Conservation (phyloP, 805 yeast genomes). For the Isabelozyma heimii region DNA sequence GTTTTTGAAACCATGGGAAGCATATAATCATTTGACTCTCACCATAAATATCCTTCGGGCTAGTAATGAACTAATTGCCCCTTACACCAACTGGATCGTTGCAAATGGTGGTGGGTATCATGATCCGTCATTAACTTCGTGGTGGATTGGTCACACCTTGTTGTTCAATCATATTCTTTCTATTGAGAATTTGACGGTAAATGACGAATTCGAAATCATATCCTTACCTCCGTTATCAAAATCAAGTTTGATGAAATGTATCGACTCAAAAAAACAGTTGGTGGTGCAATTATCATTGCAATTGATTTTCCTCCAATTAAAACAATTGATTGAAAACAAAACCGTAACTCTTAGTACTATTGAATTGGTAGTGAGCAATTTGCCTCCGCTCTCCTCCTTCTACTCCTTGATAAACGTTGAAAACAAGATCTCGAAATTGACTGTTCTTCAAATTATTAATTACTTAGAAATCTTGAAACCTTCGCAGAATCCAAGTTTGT, state of each 20-base stretch:
- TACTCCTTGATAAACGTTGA: constrained; percentile 43
- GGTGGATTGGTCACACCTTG: constrained; percentile 76
- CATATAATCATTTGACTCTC: constrained; percentile 57
- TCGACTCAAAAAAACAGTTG: constrained; percentile 43
- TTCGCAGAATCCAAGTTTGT: constrained; percentile 15
- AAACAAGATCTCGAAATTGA: constrained; percentile 42
- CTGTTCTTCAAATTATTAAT: constrained; percentile 44
- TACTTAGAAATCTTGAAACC: constrained; percentile 27
- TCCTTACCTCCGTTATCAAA: constrained; percentile 65
- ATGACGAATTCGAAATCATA: constrained; percentile 1
- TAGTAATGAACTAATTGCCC: constrained; percentile 71
- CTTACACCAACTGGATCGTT: constrained; percentile 58
- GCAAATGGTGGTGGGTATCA: constrained; percentile 62
- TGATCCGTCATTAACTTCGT: constrained; percentile 76
- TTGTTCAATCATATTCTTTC: constrained; percentile 61
- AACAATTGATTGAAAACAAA: constrained; percentile 41
- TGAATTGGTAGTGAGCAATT: constrained; percentile 21
- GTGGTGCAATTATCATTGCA: constrained; percentile 66
- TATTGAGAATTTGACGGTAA: constrained; percentile 39
- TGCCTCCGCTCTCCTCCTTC: constrained; percentile 54
- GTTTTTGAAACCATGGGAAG: constrained; percentile 79
- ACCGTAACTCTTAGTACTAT: constrained; percentile 17
- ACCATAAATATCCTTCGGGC: constrained; percentile 47
- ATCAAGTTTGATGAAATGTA: constrained; percentile 53
- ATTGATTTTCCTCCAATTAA: constrained; percentile 50